phyloP scores from a whole-genome alignment of 208 protist species.

The Trypanosoma melophagium region DNA sequence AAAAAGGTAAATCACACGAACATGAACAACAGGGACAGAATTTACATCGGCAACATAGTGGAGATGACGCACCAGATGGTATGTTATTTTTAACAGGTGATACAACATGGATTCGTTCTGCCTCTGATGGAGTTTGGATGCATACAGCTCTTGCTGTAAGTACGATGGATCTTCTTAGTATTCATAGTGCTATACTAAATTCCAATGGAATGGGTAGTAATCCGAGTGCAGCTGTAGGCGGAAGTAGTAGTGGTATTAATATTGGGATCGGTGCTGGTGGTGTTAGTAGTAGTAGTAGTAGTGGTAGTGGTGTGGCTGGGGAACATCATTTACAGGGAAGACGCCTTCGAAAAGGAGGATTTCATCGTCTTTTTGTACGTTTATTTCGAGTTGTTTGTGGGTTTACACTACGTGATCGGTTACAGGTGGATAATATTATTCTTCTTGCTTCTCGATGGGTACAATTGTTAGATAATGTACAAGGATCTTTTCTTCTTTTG shows the following conservation, averaged over 20 bases:
- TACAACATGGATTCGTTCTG: conserved; percentile 30
- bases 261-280: conserved; percentile 10
- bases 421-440: conserved; percentile 39
- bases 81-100: conserved; percentile 12
- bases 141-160: conserved; percentile 71
- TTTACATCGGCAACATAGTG: background rate
- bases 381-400: conserved; percentile 63
- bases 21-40: background rate
- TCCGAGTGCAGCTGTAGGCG: background rate
- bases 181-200: conserved; percentile 52
- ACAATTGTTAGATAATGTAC: conserved; percentile 42
- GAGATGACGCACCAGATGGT: background rate
- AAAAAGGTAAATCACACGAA: conserved; percentile 12
- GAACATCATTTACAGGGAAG: conserved; percentile 13
- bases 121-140: conserved; percentile 74
- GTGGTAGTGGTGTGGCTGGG: background rate
- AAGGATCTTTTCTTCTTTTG: conserved; percentile 37
- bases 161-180: conserved; percentile 59
- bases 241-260: background rate
- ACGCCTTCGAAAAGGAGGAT: conserved; percentile 48
- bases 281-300: conserved; percentile 13
- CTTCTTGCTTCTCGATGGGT: conserved; percentile 46
- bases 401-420: conserved; percentile 54
- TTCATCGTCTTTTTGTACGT: conserved; percentile 77
- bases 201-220: conserved; percentile 35